phyloP scores from a whole-genome alignment of 2,329 filamentous ascomycete genomes.

The Apiospora aurea region DNA sequence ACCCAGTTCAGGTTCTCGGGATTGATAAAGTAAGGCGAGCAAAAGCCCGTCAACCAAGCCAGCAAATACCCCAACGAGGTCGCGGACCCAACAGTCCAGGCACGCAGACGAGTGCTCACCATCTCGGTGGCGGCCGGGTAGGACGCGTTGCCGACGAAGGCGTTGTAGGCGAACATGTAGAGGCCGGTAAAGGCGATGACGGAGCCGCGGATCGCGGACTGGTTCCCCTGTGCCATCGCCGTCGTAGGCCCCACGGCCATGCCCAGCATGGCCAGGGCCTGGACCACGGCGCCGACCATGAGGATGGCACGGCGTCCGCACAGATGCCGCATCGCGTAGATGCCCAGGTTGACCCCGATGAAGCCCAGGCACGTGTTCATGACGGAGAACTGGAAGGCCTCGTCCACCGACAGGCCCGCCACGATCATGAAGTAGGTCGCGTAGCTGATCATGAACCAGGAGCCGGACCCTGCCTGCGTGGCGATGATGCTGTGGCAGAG shows the following conservation, averaged over 20 bases:
- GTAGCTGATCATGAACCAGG: conserved; percentile 59
- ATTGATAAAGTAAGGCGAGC: conserved; percentile 42
- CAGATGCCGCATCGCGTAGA: conserved; percentile 55
- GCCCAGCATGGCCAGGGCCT: conserved; percentile 53
- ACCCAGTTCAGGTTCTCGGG: conserved; percentile 41
- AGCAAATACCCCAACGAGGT: conserved; percentile 56
- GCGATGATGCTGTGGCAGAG: conserved; percentile 57
- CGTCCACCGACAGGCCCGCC: conserved; percentile 47
- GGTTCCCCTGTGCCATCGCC: conserved; percentile 23
- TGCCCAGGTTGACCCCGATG: conserved; percentile 55
- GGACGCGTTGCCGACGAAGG: conserved; percentile 48
- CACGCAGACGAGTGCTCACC: conserved; percentile 51
- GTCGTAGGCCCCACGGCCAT: conserved; percentile 45
- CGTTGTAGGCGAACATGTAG: conserved; percentile 47
- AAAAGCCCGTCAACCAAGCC: conserved; percentile 46
- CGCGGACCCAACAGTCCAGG: conserved; percentile 57
- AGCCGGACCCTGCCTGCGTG: conserved; percentile 51
- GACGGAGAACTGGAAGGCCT: conserved; percentile 57
- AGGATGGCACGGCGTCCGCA: conserved; percentile 55
- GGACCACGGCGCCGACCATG: conserved; percentile 52
- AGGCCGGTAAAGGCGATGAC: conserved; percentile 46
- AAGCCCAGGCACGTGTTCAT: conserved; percentile 58
- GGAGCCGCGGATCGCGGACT: conserved; percentile 41
- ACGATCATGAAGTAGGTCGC: conserved; percentile 56
- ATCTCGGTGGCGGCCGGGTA: conserved; percentile 52